Percentiles rank a stretch among this genome's conserved stretches.
phyloP scores from a whole-genome alignment of 2,329 filamentous ascomycete species.

The Neofusicoccum cordaticola region DNA sequence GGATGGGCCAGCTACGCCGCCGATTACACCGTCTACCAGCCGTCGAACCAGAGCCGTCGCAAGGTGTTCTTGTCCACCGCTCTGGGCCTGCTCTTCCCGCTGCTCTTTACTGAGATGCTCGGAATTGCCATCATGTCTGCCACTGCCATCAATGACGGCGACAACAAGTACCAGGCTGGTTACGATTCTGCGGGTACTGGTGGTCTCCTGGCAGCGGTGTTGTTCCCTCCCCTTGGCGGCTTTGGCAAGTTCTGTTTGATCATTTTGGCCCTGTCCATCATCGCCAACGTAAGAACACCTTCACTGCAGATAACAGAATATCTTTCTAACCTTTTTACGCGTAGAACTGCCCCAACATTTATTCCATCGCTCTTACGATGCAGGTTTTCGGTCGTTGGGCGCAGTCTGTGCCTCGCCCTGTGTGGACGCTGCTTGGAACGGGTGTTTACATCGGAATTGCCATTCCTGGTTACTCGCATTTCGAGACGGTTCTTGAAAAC shows the following conservation, averaged over 20 bases:
- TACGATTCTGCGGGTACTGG: constrained; percentile 60
- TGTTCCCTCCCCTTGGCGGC: constrained; percentile 60
- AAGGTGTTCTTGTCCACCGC: constrained; percentile 70
- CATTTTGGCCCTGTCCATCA: constrained; percentile 63
- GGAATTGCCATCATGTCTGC: constrained; percentile 69
- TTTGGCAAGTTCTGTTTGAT: constrained; percentile 73
- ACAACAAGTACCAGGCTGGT: constrained; percentile 55
- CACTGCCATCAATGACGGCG: constrained; percentile 51
- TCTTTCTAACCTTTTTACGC: background rate
- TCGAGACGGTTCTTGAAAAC: constrained; percentile 10
- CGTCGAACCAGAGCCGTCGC: constrained; percentile 54
- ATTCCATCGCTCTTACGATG: constrained; percentile 65
- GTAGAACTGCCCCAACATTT: constrained; percentile 58
- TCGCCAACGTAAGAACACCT: constrained; percentile 52
- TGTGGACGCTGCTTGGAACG: constrained; percentile 64
- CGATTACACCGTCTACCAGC: constrained; percentile 80
- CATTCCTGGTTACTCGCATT: constrained; percentile 60
- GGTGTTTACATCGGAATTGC: constrained; percentile 65
- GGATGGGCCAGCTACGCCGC: constrained; percentile 74
- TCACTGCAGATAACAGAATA: background rate
- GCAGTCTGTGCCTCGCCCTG: constrained; percentile 62
- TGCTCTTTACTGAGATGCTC: constrained; percentile 72
- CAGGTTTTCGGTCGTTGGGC: constrained; percentile 62
- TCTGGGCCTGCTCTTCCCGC: constrained; percentile 65
- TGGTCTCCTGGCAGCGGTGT: constrained; percentile 64